Conservation (phyloP, 179 eudicot species). For the Beta corolliflora region DNA sequence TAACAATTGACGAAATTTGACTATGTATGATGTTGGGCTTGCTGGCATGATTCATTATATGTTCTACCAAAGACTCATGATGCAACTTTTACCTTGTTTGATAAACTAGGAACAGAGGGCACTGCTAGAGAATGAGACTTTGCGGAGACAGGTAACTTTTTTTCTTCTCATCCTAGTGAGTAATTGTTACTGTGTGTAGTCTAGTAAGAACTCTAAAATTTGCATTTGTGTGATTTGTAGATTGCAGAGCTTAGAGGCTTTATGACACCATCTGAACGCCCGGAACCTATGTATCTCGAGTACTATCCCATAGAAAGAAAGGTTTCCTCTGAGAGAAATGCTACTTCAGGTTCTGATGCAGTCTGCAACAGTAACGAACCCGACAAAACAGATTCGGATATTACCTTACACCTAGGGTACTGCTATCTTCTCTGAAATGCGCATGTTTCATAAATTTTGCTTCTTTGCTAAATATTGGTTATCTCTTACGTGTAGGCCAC, state of each 20-base stretch:
- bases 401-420: slow-evolving; percentile 66
- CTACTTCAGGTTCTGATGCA: slow-evolving; percentile 33
- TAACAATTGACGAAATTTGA: too few relatives aligned
- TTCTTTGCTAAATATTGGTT: not conserved
- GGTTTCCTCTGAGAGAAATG: slow-evolving; percentile 30
- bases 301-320: slow-evolving; percentile 34
- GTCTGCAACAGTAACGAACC: slow-evolving; percentile 28
- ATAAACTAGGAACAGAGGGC: slow-evolving; percentile 58
- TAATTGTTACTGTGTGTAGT: not conserved
- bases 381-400: slow-evolving; percentile 48
- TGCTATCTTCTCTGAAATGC: not conserved
- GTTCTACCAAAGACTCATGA: not conserved
- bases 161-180: not conserved
- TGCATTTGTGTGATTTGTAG: slow-evolving; percentile 29
- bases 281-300: slow-evolving; percentile 42
- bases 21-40: not conserved
- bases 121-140: slow-evolving; percentile 56
- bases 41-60: not conserved
- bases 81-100: not conserved
- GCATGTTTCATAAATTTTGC: not conserved
- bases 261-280: slow-evolving; percentile 32
- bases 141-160: slow-evolving; percentile 59
- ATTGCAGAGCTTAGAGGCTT: slow-evolving; percentile 59
- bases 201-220: not conserved
- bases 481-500: slow-evolving; percentile 34